Conservation (phyloP, 805 yeast species). For the Yarrowia sp. region DNA sequence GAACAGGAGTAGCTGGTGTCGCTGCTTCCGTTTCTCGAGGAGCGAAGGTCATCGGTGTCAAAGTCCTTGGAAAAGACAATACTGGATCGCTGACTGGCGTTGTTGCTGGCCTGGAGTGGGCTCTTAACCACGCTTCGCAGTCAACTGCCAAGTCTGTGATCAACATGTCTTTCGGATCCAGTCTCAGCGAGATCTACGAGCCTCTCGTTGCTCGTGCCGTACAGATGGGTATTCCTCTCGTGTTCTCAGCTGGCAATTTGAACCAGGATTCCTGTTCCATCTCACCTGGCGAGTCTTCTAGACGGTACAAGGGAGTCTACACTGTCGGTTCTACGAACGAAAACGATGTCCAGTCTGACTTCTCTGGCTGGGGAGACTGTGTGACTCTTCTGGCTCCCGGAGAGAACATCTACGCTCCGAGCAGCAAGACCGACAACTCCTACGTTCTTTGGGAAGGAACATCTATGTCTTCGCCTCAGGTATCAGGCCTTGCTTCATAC, state of each 20-base stretch:
- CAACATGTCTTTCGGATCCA: not conserved
- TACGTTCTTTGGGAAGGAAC: not conserved
- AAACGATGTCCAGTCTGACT: not conserved
- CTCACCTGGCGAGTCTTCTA: not conserved
- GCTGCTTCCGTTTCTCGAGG: constrained; percentile 48
- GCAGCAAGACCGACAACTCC: not conserved
- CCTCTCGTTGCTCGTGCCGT: not conserved
- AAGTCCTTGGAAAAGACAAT: constrained; percentile 78
- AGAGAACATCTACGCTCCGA: not conserved
- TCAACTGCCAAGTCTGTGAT: not conserved
- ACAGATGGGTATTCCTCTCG: not conserved
- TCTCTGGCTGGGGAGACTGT: not conserved
- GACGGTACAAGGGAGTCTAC: not conserved
- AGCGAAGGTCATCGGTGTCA: constrained; percentile 71
- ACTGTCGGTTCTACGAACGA: not conserved
- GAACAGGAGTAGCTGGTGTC: constrained; percentile 97
- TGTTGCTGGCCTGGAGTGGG: constrained; percentile 44
- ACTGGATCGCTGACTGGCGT: constrained; percentile 83
- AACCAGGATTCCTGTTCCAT: not conserved
- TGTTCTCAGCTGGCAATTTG: not conserved
- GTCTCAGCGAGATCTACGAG: not conserved
- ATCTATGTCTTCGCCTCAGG: not conserved
- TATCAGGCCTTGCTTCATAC: not conserved
- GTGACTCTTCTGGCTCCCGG: not conserved
- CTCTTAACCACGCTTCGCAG: not conserved